Conservation (phyloP, 805 yeast species). For the Schwanniomyces polymorphus region DNA sequence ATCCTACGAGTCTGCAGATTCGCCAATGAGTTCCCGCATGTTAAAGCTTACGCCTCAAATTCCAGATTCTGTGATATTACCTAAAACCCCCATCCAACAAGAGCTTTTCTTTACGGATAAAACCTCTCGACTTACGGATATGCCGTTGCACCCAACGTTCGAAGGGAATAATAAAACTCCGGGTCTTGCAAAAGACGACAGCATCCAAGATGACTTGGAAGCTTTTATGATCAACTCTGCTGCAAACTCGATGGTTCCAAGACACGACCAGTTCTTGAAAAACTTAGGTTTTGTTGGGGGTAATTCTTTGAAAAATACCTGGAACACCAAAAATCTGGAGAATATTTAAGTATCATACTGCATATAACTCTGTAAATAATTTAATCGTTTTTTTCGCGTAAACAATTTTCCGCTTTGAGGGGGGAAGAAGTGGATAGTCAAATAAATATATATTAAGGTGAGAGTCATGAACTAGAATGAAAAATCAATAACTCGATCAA, state of each 20-base stretch:
- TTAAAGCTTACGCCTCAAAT: neutral
- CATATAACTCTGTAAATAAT: neutral
- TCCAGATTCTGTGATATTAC: neutral
- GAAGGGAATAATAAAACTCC: neutral
- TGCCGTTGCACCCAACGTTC: neutral
- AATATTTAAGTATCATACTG: neutral
- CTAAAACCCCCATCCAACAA: neutral
- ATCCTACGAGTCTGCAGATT: neutral
- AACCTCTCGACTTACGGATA: neutral
- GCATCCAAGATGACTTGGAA: conserved; percentile 1
- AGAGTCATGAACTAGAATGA: neutral
- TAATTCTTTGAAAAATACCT: neutral
- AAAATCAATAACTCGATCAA: neutral
- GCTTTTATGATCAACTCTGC: neutral
- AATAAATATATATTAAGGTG: neutral
- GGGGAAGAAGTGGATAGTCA: neutral
- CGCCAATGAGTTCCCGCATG: neutral
- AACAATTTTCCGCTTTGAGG: neutral
- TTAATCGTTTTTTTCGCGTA: neutral
- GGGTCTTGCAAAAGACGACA: neutral
- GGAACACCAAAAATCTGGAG: neutral
- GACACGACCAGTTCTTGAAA: neutral
- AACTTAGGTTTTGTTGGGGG: conserved; percentile 1
- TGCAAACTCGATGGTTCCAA: neutral
- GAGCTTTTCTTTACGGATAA: neutral